Evolutionary conservation across 768 basidiomycete genomes (phyloP).

Genomic region (Leccinum truebloodii): DNA sequence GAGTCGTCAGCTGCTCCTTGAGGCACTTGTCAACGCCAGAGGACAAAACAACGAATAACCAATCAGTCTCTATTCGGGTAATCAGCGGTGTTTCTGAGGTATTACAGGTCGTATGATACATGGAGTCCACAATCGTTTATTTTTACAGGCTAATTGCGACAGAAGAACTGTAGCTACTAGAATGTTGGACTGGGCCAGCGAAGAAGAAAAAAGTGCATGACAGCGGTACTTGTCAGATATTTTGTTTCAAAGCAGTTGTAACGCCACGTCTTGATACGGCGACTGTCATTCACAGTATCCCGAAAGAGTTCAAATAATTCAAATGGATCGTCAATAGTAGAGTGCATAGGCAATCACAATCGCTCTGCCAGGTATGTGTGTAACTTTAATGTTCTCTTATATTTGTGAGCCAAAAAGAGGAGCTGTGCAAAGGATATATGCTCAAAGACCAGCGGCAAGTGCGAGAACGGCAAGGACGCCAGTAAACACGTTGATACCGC

Average conservation of each 20-base stretch:
- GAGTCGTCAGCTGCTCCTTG: conserved; percentile 3
- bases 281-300: no score
- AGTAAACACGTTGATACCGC: conserved; percentile 11
- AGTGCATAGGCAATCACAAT: background rate
- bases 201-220: no score
- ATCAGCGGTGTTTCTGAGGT: background rate
- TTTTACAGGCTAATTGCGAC: no score
- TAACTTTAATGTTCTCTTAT: background rate
- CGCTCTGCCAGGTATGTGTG: background rate
- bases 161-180: no score
- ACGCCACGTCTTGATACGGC: background rate
- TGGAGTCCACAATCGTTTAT: no score
- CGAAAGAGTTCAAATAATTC: no score
- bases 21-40: background rate
- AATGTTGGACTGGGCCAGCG: no score
- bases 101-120: background rate
- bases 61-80: background rate
- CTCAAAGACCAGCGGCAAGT: conserved; percentile 17
- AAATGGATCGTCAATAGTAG: background rate
- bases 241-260: background rate
- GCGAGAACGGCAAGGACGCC: conserved; percentile 13
- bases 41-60: background rate
- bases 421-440: background rate
- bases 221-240: no score
- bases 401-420: background rate